Evolutionary conservation across 2,329 filamentous ascomycete species (phyloP), one percentile per base, ranked within the genome.

Genomic region (Aspergillus felis): DNA sequence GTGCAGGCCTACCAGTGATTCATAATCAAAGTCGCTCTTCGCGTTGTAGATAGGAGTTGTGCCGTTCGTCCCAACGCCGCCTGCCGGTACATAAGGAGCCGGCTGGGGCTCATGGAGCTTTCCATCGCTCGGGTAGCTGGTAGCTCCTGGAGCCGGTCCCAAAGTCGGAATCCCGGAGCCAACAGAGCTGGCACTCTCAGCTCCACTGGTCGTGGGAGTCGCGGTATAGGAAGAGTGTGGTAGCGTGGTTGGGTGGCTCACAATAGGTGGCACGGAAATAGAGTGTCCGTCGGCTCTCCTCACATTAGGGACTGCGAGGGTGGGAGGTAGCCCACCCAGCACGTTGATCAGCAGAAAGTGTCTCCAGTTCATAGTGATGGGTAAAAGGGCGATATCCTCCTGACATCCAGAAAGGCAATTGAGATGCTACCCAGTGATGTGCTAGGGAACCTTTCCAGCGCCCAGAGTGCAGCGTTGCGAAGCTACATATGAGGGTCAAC

Each of bases 1-100:
- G 9, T 6, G 3, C 2, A 42, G 38, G 63, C 71, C 47, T 67
- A 77, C 75, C 60, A 94, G 81, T 0, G 89, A 92, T 70, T 93
- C 82, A 70, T 88, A 94, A 72, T 94, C 91, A 68, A 92, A 94
- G 68, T 95, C 91, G 61, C 87, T 90, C 66, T 90, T 82, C 0
- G 90, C 86, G 59, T 88, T 85, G 73, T 93, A 93, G 1, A 91
- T 84, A 1, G 90, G 90, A 47, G 82, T 81, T 0, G 85, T 84
- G n/a, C 89, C 89, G 59, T 93, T 92, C 47, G 89, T 92, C 2
- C 89, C 90, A 1, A 88, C 74, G 12, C 91, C 91, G 57, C 90
- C 89, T 41, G 79, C 83, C 0, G 90, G 91, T 0, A 82, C 83
- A 74, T 88, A 93, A 0, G 89, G 89, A 1, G 86, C 85, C 1